Percentiles rank a stretch among this genome's conserved stretches.
phyloP scores from a whole-genome alignment of 2,329 filamentous ascomycete genomes.

The Geosmithia flava region DNA sequence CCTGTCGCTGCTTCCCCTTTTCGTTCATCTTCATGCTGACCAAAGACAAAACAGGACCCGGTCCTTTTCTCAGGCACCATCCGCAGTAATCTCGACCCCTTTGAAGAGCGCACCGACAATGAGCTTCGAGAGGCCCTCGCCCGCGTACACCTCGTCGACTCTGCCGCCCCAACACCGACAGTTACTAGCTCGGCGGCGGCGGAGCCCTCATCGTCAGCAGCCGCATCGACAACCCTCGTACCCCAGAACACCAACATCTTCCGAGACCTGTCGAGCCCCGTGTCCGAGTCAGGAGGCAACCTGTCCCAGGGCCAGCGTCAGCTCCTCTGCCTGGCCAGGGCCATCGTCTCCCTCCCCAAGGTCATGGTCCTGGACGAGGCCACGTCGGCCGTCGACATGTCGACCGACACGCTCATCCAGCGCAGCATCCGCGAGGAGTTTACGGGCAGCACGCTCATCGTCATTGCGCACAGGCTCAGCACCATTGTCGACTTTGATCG shows the following conservation, averaged over 20 bases:
- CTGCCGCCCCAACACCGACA: constrained; percentile 22
- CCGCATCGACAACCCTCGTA: constrained; percentile 13
- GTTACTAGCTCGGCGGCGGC: background rate
- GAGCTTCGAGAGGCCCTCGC: constrained; percentile 58
- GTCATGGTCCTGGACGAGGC: constrained; percentile 75
- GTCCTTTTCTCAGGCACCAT: constrained; percentile 73
- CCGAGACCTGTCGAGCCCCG: constrained; percentile 44
- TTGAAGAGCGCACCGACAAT: constrained; percentile 54
- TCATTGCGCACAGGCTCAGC: constrained; percentile 65
- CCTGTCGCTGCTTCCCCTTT: background rate
- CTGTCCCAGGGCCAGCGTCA: constrained; percentile 67
- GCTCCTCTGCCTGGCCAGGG: constrained; percentile 61
- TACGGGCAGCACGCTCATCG: constrained; percentile 53
- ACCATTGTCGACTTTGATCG: constrained; percentile 69
- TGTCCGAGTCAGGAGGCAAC: constrained; percentile 63
- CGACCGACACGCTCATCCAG: constrained; percentile 63
- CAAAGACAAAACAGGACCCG: constrained; percentile 41
- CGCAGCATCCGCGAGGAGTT: constrained; percentile 62
- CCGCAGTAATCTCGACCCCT: constrained; percentile 65
- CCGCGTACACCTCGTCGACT: constrained; percentile 54
- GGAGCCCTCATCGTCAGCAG: constrained; percentile 21
- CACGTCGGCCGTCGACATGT: constrained; percentile 68
- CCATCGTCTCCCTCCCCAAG: constrained; percentile 59
- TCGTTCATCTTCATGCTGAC: background rate
- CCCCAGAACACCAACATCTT: constrained; percentile 54